Base-by-base conservation (phyloP, 495 filamentous ascomycete species). In the Aspergillus funiculosus region DNA sequence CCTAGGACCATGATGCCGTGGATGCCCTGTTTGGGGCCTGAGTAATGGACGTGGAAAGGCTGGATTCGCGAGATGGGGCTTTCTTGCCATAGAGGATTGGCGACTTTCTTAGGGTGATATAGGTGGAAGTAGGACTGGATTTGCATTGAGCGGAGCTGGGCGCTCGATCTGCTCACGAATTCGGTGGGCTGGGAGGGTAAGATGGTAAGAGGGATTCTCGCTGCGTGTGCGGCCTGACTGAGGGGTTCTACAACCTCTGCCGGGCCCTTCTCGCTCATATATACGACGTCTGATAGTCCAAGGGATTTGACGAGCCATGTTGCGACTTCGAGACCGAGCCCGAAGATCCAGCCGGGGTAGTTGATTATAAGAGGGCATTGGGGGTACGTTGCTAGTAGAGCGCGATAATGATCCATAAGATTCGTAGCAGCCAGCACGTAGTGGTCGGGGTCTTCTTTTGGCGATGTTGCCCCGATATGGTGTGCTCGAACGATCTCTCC, bases 321-420 rank as follows among this genome's bases (percentile, higher is more conserved):
- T 0, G 89, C 70, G 8, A 90, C 69, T 53, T 88, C 83, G 4
- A 90, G 64, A 2, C 85, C 85, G 6, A 79, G 77, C 4, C 85
- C 86, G 57, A 84, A 82, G 20, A 90, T 80, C 87, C 87, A 92
- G 15, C 87, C 87, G 1, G 86, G 81, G 9, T 82, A 85, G 60
- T 94, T 92, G 58, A 95, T 76, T 6, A 95, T 69, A 6, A 95
- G 69, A 2, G 85, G 83, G 40, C 65, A 71, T 37, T 67, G 60
- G 18, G 67, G 66, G 43, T 69, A 62, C 17, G 45, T 58, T 13
- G 57, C 57, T 5, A 69, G 53, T 22, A 77, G 59, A 4, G 58
- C 56, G 15, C 72, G 75, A 58, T 89, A 90, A 25, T 78, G 71
- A 10, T 75, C 59, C 52, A 86, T 71, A 1, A 94, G 77, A 51